Percentiles rank a stretch among this genome's conserved stretches.
These are phyloP conservation scores for Chalaropsis ovoidea DNA, from an alignment of 2,329 filamentous ascomycete genomes.

Conservation along the genomic window DNA sequence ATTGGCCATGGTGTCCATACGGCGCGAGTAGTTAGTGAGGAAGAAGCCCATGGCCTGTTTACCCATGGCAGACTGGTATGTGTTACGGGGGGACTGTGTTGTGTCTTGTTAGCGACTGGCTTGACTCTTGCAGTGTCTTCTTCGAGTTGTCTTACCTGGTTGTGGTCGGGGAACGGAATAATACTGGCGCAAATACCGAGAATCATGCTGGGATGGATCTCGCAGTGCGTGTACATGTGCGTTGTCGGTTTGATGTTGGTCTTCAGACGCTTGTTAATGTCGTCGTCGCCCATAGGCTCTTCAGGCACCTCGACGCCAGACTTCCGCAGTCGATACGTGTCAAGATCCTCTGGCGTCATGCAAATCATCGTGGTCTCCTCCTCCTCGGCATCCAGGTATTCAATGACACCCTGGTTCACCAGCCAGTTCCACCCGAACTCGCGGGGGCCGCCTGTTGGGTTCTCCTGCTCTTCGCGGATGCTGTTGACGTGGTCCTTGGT, in stretches of 20 bases:
- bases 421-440: conserved; percentile 85
- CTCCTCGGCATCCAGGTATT: conserved; percentile 95
- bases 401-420: conserved; percentile 73
- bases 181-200: conserved; percentile 97
- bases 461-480: conserved; percentile 63
- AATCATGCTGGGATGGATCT: conserved; percentile 99
- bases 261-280: conserved; percentile 78
- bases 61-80: conserved; percentile 98
- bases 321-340: conserved; percentile 62
- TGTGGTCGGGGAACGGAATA: conserved; percentile 98
- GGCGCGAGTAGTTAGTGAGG: conserved; percentile 88
- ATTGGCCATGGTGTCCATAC: conserved; percentile 99
- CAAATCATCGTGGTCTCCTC: conserved; percentile 98
- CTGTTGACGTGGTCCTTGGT: conserved; percentile 71
- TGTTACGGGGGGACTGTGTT: conserved; percentile 82
- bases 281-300: conserved; percentile 45
- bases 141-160: conserved; percentile 50
- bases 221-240: conserved; percentile 93
- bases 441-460: conserved; percentile 47
- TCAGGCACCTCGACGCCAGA: conserved; percentile 46
- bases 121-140: neutral
- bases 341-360: conserved; percentile 94
- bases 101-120: conserved; percentile 31
- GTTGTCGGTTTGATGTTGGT: conserved; percentile 78
- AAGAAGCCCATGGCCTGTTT: conserved; percentile 99